Evolutionary conservation across 2,329 filamentous ascomycete species (phyloP).

Genomic region (Colletotrichum salicis): DNA sequence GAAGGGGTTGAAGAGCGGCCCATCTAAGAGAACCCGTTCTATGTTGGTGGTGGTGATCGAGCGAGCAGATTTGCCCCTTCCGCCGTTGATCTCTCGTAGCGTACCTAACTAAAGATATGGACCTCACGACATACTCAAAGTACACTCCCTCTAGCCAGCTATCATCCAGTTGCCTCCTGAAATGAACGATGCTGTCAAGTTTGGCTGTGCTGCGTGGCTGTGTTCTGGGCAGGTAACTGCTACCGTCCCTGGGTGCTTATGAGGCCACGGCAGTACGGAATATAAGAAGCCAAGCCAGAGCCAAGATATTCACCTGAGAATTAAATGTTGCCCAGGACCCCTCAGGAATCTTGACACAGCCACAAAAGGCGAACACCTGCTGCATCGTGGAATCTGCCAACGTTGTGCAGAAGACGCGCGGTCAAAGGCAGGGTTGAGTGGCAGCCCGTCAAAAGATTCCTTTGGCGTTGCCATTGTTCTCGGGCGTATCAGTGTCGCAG

Average conservation of each 20-base stretch:
- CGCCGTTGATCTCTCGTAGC: not conserved
- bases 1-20: not conserved
- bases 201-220: conserved; percentile 17
- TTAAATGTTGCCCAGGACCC: not conserved
- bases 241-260: not conserved
- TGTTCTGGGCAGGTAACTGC: conserved; percentile 25
- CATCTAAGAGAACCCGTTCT: not conserved
- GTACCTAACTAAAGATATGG: not conserved
- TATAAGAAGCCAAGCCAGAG: conserved; percentile 18
- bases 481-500: conserved; percentile 23
- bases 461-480: not conserved
- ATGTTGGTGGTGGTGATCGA: not conserved
- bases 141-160: not conserved
- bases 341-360: conserved; percentile 9
- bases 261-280: not conserved
- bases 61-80: not conserved
- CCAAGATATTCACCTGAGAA: conserved; percentile 16
- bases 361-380: not conserved
- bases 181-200: not conserved
- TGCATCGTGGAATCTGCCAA: not conserved
- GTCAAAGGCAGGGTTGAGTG: not conserved
- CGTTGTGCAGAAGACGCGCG: conserved; percentile 4
- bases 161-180: not conserved
- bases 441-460: not conserved
- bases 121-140: not conserved